Evolutionary conservation across 495 filamentous ascomycete species (phyloP), one percentile per base, ranked within the genome.

Genomic region (Cercophora sp.): DNA sequence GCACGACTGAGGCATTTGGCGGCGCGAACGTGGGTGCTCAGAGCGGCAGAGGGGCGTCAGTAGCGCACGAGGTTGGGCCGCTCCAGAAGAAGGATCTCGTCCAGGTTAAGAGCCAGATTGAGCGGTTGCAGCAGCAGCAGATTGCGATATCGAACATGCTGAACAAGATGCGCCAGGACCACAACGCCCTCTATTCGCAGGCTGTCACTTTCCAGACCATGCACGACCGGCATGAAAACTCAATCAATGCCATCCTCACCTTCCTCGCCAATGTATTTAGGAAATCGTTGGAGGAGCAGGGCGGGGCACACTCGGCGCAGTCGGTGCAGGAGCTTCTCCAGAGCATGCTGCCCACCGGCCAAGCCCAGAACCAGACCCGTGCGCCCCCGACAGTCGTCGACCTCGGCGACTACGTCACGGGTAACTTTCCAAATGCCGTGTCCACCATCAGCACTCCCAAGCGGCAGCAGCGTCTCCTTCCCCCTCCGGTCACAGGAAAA

Each of bases 261-360:
- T 98, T 97, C 66, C 79, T 98, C 2, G 94, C 93, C 15, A 96
- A 93, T 8, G 89, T 98, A 8, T 98, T 96, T 74, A 88, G 93
- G 59, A 87, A 80, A 49, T 79, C 77, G 49, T 63, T 82, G 40
- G 79, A 82, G 63, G 74, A 76, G 44, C 74, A 79, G 47, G 73
- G 77, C n/a, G 83, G 82, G 37, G 68, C 76, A 0, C 81, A 86
- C 56, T 88, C 84, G 40, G 68, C 76, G 0, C 81, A 86, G 56
- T 88, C 84, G 40, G 75, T 89, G 22, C 82, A 84, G 15, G 86
- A 86, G 53, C 79, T 89, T 41, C 79, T 91, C 62, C 79, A 83
- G 1, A 86, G 82, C 36, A 81, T 82, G 44, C 85, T 90, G 29
- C 77, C 79, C 11, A 75, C 75, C 35, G 79, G 81, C 55, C 63